These are phyloP conservation scores for Cyclotella baltica DNA, from an alignment of 108 stramenopile genomes.

Conservation along the genomic window DNA sequence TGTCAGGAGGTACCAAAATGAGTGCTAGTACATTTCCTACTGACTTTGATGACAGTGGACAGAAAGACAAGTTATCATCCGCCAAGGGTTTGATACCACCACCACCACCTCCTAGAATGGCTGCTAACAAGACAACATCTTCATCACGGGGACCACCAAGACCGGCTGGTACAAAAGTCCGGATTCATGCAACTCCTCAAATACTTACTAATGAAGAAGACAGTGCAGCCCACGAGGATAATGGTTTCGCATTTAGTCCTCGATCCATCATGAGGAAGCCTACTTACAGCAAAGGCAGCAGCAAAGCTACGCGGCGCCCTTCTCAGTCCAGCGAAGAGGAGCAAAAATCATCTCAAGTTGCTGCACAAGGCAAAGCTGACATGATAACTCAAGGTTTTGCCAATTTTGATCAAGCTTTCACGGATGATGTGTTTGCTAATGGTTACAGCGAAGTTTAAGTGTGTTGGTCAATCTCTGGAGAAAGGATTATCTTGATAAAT, in stretches of 20 bases:
- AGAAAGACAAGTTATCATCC: neutral
- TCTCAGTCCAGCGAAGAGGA: neutral
- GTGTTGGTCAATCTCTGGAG: neutral
- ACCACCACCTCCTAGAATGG: neutral
- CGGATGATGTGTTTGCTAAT: neutral
- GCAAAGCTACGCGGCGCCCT: neutral
- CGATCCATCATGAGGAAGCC: conserved; percentile 13
- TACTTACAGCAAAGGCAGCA: neutral
- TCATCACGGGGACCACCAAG: conserved; percentile 10
- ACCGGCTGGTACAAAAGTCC: conserved; percentile 6
- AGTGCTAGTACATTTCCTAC: conserved; percentile 4
- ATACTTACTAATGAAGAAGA: neutral
- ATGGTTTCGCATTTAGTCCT: neutral
- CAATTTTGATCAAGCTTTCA: conserved; percentile 3
- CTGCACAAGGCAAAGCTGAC: neutral
- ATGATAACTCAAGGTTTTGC: conserved; percentile 16
- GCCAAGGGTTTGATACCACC: neutral
- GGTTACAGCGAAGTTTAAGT: conserved; percentile 10
- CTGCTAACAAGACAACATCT: neutral
- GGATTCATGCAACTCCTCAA: conserved; percentile 14
- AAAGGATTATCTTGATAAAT: no score
- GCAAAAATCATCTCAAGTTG: neutral
- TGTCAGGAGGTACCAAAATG: conserved; percentile 10
- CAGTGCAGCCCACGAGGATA: neutral
- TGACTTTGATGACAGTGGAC: conserved; percentile 2